phyloP scores from a whole-genome alignment of 106 monocot species.

The Dactylorhiza incarnata region DNA sequence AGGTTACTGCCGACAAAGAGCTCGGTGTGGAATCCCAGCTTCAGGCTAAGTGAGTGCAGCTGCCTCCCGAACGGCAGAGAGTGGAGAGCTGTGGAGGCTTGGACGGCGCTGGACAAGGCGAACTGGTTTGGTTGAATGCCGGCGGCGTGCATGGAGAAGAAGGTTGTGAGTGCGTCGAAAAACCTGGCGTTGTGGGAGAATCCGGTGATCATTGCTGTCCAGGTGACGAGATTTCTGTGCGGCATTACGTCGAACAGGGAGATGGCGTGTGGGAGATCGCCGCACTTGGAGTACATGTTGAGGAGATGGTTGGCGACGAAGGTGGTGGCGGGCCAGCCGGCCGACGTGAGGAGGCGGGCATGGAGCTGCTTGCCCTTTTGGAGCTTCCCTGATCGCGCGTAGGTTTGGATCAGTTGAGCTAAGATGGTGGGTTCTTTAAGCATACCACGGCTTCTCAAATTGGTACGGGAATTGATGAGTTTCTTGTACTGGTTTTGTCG shows the following conservation, averaged over 20 bases:
- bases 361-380: constrained; percentile 34
- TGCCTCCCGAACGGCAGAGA: constrained; percentile 16
- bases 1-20: constrained; percentile 51
- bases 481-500: too few species aligned
- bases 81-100: constrained; percentile 10
- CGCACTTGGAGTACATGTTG: constrained; percentile 45
- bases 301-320: constrained; percentile 54
- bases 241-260: constrained; percentile 33
- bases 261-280: constrained; percentile 15
- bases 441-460: not conserved
- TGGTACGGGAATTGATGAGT: too few species aligned
- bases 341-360: constrained; percentile 22
- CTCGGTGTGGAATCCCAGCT: constrained; percentile 23
- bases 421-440: constrained; percentile 16
- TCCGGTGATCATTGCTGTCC: constrained; percentile 37
- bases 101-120: constrained; percentile 41
- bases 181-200: constrained; percentile 23
- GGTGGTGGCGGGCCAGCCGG: constrained; percentile 13
- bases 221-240: constrained; percentile 29
- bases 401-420: constrained; percentile 38
- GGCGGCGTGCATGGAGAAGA: constrained; percentile 22
- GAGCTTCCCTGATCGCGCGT: constrained; percentile 18
- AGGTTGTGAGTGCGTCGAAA: constrained; percentile 18
- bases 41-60: constrained; percentile 31
- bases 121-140: constrained; percentile 35